These are phyloP conservation scores for Eragrostis tef DNA, from an alignment of 202 grass and related monocot species.

Conservation along the genomic window DNA sequence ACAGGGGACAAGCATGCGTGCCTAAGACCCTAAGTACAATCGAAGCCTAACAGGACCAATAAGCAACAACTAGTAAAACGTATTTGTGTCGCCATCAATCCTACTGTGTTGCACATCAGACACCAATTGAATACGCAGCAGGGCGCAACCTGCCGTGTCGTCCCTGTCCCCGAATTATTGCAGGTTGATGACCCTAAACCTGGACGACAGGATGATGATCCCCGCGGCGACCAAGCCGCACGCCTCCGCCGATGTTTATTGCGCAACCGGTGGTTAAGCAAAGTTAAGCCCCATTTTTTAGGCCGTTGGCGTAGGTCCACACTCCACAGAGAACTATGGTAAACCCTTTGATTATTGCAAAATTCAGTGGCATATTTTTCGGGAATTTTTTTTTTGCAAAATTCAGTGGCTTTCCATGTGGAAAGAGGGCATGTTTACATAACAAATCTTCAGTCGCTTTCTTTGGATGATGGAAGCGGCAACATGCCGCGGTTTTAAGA, in stretches of 20 bases:
- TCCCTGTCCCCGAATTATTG: conserved; percentile 56
- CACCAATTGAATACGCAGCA: conserved; percentile 38
- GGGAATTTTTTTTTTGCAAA: too few relatives aligned
- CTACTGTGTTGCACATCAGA: conserved; percentile 18
- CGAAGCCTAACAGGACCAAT: not conserved
- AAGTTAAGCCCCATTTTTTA: conserved; percentile 3
- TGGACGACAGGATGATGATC: conserved; percentile 28
- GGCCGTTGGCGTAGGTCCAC: conserved; percentile 30
- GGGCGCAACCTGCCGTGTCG: conserved; percentile 32
- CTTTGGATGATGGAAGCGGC: conserved; percentile 7
- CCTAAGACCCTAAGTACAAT: conserved; percentile 10
- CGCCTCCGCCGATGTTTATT: conserved; percentile 36
- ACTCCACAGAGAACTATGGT: not conserved
- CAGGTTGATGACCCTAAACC: conserved; percentile 18
- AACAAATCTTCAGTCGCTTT: not conserved
- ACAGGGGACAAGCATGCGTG: conserved; percentile 1
- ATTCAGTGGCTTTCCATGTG: conserved; percentile 32
- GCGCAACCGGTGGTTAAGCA: conserved; percentile 38
- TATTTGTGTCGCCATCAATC: conserved; percentile 36
- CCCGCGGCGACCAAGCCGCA: conserved; percentile 35
- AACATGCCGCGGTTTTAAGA: not conserved
- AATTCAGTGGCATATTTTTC: too few relatives aligned
- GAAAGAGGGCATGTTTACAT: conserved; percentile 21
- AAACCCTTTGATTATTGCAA: not conserved
- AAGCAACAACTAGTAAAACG: conserved; percentile 6